Evolutionary conservation across 805 yeast species (phyloP).

Genomic region (Wickerhamomyces alni): DNA sequence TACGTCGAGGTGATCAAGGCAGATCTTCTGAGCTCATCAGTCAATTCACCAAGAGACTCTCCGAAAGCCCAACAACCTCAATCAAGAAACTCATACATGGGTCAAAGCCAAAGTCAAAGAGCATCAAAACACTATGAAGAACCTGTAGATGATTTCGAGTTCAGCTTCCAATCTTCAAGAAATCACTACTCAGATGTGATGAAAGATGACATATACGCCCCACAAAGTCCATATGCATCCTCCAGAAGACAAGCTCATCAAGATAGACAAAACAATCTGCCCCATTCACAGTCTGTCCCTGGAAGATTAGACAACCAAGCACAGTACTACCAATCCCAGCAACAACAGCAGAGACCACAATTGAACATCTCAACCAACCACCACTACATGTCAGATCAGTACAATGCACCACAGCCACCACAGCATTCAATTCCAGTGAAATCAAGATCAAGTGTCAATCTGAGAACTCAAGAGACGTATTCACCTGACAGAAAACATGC

Average conservation of each 20-base stretch:
- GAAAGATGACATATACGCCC: conserved; percentile 2
- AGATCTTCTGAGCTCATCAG: conserved; percentile 8
- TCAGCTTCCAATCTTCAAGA: conserved; percentile 23
- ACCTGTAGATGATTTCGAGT: conserved; percentile 18
- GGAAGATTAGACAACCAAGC: conserved; percentile 9
- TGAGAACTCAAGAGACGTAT: conserved; percentile 2
- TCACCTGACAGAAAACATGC: conserved; percentile 10
- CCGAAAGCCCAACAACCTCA: neutral
- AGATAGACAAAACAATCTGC: conserved; percentile 3
- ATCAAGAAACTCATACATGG: neutral
- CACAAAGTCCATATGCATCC: conserved; percentile 6
- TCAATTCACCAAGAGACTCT: neutral
- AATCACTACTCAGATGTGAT: conserved; percentile 11
- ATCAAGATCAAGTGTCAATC: conserved; percentile 18
- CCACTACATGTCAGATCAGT: neutral
- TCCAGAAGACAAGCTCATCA: no score
- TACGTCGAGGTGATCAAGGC: conserved; percentile 60
- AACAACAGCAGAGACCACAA: neutral
- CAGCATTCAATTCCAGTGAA: conserved; percentile 18
- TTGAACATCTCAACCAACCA: neutral
- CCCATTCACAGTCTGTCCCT: conserved; percentile 22
- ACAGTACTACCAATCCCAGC: neutral
- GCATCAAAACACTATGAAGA: neutral
- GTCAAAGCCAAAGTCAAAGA: no score
- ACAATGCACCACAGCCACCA: conserved; percentile 19